phyloP scores from a whole-genome alignment of 768 basidiomycete species.

The Phanerodontia chrysosporium region DNA sequence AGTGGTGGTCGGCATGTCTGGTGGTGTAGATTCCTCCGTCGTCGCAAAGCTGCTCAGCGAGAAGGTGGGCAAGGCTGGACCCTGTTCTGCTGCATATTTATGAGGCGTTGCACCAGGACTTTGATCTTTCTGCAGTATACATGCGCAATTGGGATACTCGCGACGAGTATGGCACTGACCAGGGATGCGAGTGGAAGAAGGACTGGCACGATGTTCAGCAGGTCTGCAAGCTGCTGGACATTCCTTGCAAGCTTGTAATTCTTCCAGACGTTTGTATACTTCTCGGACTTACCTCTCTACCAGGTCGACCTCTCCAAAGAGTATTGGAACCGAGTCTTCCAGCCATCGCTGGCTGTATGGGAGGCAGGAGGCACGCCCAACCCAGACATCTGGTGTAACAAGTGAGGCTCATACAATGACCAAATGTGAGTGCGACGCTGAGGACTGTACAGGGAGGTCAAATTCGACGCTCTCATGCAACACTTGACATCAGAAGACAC shows the following conservation, averaged over 20 bases:
- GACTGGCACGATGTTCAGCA: constrained; percentile 89
- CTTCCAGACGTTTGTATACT: not conserved
- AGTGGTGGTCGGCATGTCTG: constrained; percentile 94
- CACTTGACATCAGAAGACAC: constrained; percentile 41
- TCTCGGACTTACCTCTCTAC: not conserved
- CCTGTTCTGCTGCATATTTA: not conserved
- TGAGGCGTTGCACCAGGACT: constrained; percentile 45
- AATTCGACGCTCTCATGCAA: constrained; percentile 82
- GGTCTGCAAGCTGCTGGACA: constrained; percentile 68
- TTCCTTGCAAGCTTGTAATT: constrained; percentile 71
- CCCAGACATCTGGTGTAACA: constrained; percentile 92
- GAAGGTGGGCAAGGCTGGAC: constrained; percentile 37
- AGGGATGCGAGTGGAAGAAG: constrained; percentile 93
- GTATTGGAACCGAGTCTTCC: constrained; percentile 91
- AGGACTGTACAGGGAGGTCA: constrained; percentile 62
- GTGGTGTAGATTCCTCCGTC: constrained; percentile 93
- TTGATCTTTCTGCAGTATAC: constrained; percentile 81
- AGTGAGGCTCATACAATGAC: constrained; percentile 34
- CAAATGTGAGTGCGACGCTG: not conserved
- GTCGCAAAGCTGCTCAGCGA: constrained; percentile 72
- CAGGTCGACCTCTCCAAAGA: constrained; percentile 85
- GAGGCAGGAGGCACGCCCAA: constrained; percentile 81
- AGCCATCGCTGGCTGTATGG: constrained; percentile 79
- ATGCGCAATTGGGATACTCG: constrained; percentile 96
- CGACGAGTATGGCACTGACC: constrained; percentile 73